Conservation (phyloP, 2,329 filamentous ascomycete genomes). For the Chrysoporthe puriensis region DNA sequence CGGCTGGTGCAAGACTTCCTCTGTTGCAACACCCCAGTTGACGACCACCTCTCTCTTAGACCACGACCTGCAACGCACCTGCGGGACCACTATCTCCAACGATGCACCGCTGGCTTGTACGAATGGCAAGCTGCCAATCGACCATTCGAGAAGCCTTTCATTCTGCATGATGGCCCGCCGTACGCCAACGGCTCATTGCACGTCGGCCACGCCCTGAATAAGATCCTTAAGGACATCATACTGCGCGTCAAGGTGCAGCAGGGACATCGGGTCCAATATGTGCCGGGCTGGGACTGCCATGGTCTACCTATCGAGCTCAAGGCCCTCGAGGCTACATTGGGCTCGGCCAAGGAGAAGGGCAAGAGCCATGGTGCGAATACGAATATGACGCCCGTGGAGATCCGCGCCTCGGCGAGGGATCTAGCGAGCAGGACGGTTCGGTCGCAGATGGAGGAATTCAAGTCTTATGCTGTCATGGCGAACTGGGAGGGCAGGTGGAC, state of each 20-base stretch:
- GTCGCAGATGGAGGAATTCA: slow-evolving; percentile 74
- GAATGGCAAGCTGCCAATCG: slow-evolving; percentile 74
- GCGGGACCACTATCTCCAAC: slow-evolving; percentile 65
- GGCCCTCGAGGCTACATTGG: slow-evolving; percentile 66
- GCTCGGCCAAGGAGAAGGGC: slow-evolving; percentile 30
- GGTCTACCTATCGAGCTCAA: slow-evolving; percentile 97
- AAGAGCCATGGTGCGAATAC: slow-evolving; percentile 22
- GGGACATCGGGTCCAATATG: slow-evolving; percentile 75
- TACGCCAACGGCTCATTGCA: slow-evolving; percentile 95
- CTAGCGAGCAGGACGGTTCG: slow-evolving; percentile 71
- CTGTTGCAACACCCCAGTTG: background rate
- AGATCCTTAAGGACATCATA: slow-evolving; percentile 94
- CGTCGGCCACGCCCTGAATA: slow-evolving; percentile 93
- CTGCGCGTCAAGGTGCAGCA: slow-evolving; percentile 78
- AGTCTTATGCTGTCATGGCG: slow-evolving; percentile 75
- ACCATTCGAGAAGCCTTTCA: slow-evolving; percentile 64
- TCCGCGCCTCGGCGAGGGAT: slow-evolving; percentile 66
- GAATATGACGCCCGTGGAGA: slow-evolving; percentile 56
- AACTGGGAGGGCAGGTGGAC: slow-evolving; percentile 79
- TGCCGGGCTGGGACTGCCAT: slow-evolving; percentile 98
- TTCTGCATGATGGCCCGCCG: slow-evolving; percentile 92
- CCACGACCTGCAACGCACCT: slow-evolving; percentile 55
- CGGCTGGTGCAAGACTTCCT: background rate
- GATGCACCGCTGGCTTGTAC: slow-evolving; percentile 88
- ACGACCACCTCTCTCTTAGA: slow-evolving; percentile 39